Evolutionary conservation across 2,329 filamentous ascomycete species (phyloP), one percentile per base, ranked within the genome.

Genomic region (Microdochium bolleyi): DNA sequence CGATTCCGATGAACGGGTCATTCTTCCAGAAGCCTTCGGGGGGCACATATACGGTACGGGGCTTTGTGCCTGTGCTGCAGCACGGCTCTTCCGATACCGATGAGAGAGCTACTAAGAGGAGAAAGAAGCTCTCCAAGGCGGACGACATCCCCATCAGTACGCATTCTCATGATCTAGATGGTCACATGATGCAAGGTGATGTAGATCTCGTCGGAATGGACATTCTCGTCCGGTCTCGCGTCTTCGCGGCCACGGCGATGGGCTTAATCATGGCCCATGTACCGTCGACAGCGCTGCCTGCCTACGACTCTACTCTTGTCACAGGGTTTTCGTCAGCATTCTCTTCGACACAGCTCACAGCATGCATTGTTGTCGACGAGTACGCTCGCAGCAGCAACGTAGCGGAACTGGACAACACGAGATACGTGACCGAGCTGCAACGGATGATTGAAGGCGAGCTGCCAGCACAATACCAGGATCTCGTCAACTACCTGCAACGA

Each of bases 131-230:
- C 0, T 84, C 88, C n/a, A 95, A 95, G 73, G 72, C 81, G 21
- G 89, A 94, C 52, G 87, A 92, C 25, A 70, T 79, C 9, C 73
- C 80, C 1, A 72, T 80, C 1, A 71, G 79, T 3, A 80, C 74
- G n/a, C 74, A 87, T n/a, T 82, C 87, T 1, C 94, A 99, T 69
- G 96, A 99, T 67, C 90, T 99, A 19, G 94, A 99, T 67, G 94
- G 92, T 10, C 92, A 95, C 60, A 96, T 99, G 87, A 91, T 99
- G 75, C 89, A 92, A 65, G 94, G 95, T 51, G 95, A 99, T 62
- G 86, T 97, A 49, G 95, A 99, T 64, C 77, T 99, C 44, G 92
- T 99, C 24, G 92, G 94, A 30, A 82, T 88, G 62, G 94, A 99
- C 55, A 85, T 85, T 7, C 82, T 99, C 68, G 83, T 97, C 50